These are phyloP conservation scores for Pseudogymnoascus pannorum DNA, from an alignment of 2,329 filamentous ascomycete species.

Conservation along the genomic window DNA sequence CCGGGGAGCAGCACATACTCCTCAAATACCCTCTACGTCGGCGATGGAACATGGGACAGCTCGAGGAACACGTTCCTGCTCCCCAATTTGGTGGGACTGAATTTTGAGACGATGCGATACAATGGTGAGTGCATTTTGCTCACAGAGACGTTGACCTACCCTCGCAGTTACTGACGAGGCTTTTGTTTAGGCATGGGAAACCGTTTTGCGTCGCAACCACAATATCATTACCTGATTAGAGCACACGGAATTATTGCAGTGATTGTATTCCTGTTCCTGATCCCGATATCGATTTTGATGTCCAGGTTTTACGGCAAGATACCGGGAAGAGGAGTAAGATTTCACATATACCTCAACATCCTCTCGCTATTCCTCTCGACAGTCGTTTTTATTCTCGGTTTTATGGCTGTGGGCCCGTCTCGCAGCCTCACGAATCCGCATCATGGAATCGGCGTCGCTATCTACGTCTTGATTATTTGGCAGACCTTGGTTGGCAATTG, in stretches of 20 bases:
- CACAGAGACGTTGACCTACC: neutral
- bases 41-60: slow-evolving; percentile 79
- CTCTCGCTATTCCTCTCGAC: slow-evolving; percentile 61
- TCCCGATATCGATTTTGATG: slow-evolving; percentile 67
- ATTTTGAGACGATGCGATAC: slow-evolving; percentile 76
- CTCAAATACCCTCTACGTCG: slow-evolving; percentile 67
- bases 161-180: neutral
- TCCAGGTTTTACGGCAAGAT: slow-evolving; percentile 63
- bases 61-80: slow-evolving; percentile 69
- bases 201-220: slow-evolving; percentile 59
- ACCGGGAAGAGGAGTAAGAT: slow-evolving; percentile 53
- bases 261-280: slow-evolving; percentile 65
- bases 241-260: slow-evolving; percentile 67
- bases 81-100: slow-evolving; percentile 67
- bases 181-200: slow-evolving; percentile 64
- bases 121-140: slow-evolving; percentile 52
- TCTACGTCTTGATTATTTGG: slow-evolving; percentile 65
- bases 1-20: slow-evolving; percentile 67
- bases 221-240: slow-evolving; percentile 64
- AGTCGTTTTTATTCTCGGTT: slow-evolving; percentile 67
- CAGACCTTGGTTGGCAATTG: slow-evolving; percentile 65
- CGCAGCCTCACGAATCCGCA: slow-evolving; percentile 73
- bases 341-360: slow-evolving; percentile 69
- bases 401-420: slow-evolving; percentile 67
- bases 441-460: slow-evolving; percentile 73